Evolutionary conservation across 805 yeast genomes (phyloP), one percentile per base, ranked within the genome.

Genomic region (Metschnikowia lochheadii): DNA sequence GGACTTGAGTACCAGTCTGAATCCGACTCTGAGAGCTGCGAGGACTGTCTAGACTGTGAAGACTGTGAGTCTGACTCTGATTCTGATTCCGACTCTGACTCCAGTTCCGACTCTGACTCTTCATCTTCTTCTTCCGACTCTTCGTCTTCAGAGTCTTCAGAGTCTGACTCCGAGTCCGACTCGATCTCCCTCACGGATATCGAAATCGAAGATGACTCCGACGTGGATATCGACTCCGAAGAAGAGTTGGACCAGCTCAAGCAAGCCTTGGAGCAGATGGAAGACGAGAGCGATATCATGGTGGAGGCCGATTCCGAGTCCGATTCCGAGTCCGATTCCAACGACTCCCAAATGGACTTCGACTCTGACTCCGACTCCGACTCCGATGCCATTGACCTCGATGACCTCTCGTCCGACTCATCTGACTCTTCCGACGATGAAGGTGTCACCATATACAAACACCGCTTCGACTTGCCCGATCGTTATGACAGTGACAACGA

Each of bases 371-470:
- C 20, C 39, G 72, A 67, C 50, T 61, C 70, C 32, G 73, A 68
- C 44, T 44, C 49, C 48, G 40, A 38, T 2, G 40, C 17, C 40
- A 38, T 38, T 4, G 29, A 38, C 15, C 14, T 20, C 14, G 40
- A 33, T 15, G 35, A 38, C 17, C 15, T 61, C 36, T 63, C 68
- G 32, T 50, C 55, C 36, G 62, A 66, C 20, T 66, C 23, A 6
- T 21, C 20, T 2, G 20, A 18, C 20, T 18, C 73, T 15, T 60
- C 59, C 36, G 73, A 64, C 39, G 74, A 66, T 48, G 76, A 72
- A 59, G 78, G 77, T 29, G 52, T 70, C 51, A 73, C 77, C 32
- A 73, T 73, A 49, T 73, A 73, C 65, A 68, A 64, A 54, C 74
- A 71, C 57, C 65, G 66, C 50, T 70, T 69, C 46, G 76, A 68